Base-by-base conservation (phyloP, 768 basidiomycete genomes). In the Inosperma sp. region DNA sequence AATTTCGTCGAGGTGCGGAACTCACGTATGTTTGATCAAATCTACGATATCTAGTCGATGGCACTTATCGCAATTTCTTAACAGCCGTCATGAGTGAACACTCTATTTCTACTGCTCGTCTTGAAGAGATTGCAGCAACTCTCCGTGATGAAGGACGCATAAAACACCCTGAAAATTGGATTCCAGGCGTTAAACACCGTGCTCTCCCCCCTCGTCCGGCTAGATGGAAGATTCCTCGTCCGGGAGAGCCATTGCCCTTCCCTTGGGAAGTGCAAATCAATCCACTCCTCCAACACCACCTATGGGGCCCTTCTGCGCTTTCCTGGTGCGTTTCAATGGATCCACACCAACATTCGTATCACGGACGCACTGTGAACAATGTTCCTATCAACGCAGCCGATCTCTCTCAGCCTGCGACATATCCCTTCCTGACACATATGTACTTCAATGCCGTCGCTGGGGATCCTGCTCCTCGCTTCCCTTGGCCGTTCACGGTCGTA, bases 341-440 rank as follows among this genome's bases (percentile, higher is more conserved):
- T 37, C 59, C 60, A 1, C 3, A 52, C 13, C 52, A 54, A 14
- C 50, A 57, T 5, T 56, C 68, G 31, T 59, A 65, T 35, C 68
- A 67, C 29, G 69, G 68, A 21, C 59, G 65, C 12, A 62, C 64
- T 27, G 42, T 59, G 19, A 56, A 57, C 6, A 51, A 63, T 5
- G 63, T 72, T 37, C 67, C 68, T 3, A 62, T 73, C 37, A 54
- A 64, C 13, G 51, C 60, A 1, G 59, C 67, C 3, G 77, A 78
- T 54, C 58, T 65, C 40, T 66, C 74, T n/a, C 80, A 84, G 60
- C 81, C 83, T 0, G 83, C 83, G n/a, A 83, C 83, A 7, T 76
- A 65, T 59, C 84, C 84, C 0, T 75, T 82, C 51, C 65, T 83
- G 37, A 77, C 77, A 7, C 71, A 76, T 50, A 73, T 86, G 73